Percentiles rank a stretch among this genome's conserved stretches.
Conservation (phyloP, 2,329 filamentous ascomycete genomes). For the Claviceps arundinis region DNA sequence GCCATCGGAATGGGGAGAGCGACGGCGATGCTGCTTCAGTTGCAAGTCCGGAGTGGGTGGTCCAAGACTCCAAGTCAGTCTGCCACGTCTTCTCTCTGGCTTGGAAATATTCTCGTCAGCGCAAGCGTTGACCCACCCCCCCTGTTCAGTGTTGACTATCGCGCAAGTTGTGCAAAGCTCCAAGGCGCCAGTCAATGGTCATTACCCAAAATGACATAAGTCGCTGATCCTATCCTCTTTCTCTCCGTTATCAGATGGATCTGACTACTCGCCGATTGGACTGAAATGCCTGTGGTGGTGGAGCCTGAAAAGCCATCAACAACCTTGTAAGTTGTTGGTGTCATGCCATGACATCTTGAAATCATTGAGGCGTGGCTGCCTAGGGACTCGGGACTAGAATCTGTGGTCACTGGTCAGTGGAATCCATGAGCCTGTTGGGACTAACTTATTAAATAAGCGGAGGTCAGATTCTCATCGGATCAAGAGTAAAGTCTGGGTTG, state of each 20-base stretch:
- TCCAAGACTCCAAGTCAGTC: not conserved
- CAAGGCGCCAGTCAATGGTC: too few species aligned
- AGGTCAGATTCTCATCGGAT: too few species aligned
- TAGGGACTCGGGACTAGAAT: too few species aligned
- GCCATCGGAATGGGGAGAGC: not conserved
- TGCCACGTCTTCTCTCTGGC: not conserved
- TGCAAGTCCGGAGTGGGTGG: not conserved
- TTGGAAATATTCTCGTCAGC: not conserved
- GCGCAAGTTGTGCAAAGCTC: too few species aligned
- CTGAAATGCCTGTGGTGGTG: not conserved
- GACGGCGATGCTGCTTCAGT: not conserved
- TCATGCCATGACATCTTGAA: not conserved
- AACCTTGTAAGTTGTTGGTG: not conserved
- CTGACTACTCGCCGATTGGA: constrained; percentile 1
- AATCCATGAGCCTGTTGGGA: too few species aligned
- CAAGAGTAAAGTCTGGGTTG: too few species aligned
- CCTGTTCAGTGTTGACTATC: not conserved
- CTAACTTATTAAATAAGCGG: too few species aligned
- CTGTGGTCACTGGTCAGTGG: too few species aligned
- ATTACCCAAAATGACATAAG: too few species aligned
- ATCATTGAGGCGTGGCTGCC: too few species aligned
- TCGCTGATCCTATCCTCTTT: too few species aligned
- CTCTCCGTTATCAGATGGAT: constrained; percentile 4
- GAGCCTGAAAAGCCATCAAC: not conserved
- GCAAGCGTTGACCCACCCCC: not conserved